Base-by-base conservation (phyloP, 2,329 filamentous ascomycete genomes). In the Fusarium sambucinum region DNA sequence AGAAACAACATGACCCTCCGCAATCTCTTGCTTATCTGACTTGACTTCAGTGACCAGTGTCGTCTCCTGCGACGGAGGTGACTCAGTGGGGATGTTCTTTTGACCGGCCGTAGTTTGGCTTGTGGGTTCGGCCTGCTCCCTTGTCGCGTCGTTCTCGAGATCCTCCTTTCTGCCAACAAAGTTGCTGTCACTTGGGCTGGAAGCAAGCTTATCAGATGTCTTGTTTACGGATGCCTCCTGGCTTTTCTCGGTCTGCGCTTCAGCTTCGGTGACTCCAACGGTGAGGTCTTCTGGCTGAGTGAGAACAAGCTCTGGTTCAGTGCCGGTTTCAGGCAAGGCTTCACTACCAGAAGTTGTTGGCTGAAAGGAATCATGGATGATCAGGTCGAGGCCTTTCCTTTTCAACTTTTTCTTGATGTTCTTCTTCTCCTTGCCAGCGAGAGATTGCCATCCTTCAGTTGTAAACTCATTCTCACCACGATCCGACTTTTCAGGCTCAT, bases 341-440 rank as follows among this genome's bases (percentile, higher is more conserved):
- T 55, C 52, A 23, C 55, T 40, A 25, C 42, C 40, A 16, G 45
- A 32, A 38, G 32, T 27, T 37, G 35, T 42, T n/a, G 51, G 21
- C 19, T 50, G 42, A 17, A 62, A 57, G 21, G 54, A 51, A 11
- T 64, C 55, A 42, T 55, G 56, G 14, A 73, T 33, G 30, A 73
- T 42, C 8, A 55, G 33, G 10, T 73, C 66, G 4, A 73, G 55
- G 6, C 55, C 68, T 52, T 68, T 60, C 55, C 69, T 71, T 55
- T 55, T 69, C 16, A 73, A 54, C 23, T 59, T 68, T 42, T 69
- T 73, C 32, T 59, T 73, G 4, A 74, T 70, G 40, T 63, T 67
- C 41, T 73, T 73, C 38, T 58, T 73, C 7, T 73, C 71, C 50
- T 70, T 73, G 12, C 41, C 50, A 23, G 47, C 32, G 9, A 73